Evolutionary conservation across 2,329 filamentous ascomycete species (phyloP).

Genomic region (Colletotrichum liriopes): DNA sequence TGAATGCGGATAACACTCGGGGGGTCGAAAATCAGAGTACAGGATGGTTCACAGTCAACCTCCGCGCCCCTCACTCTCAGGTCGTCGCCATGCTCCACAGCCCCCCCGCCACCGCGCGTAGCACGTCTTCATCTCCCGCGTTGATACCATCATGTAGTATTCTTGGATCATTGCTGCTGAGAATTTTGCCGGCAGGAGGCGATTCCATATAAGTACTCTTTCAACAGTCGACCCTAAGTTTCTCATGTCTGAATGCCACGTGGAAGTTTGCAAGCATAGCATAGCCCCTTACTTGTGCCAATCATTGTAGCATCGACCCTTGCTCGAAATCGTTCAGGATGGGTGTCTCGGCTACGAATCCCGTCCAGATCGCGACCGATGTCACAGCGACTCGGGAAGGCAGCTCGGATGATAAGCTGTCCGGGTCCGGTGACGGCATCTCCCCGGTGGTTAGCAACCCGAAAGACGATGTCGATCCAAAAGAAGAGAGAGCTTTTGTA

Average conservation of each 20-base stretch:
- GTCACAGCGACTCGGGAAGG: neutral
- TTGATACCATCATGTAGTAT: conserved; percentile 34
- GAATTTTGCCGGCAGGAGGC: too few species aligned
- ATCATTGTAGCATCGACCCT: neutral
- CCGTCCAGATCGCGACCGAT: neutral
- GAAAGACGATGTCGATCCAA: conserved; percentile 21
- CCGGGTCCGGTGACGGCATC: neutral
- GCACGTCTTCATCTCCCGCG: conserved; percentile 29
- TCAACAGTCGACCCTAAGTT: too few species aligned
- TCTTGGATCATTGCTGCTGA: neutral
- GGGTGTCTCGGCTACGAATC: neutral
- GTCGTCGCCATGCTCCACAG: conserved; percentile 3
- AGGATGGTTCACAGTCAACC: neutral
- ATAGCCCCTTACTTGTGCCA: neutral
- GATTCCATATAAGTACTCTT: neutral
- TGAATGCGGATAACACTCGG: neutral
- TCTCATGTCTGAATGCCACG: neutral
- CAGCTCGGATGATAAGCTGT: neutral
- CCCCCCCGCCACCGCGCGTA: neutral
- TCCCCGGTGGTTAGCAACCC: neutral
- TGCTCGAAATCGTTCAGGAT: neutral
- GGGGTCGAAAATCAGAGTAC: neutral
- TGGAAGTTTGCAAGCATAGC: neutral
- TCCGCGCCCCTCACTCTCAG: neutral
- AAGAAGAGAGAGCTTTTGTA: conserved; percentile 37